Percentiles rank a stretch among this genome's conserved stretches.
These are phyloP conservation scores for Penicillium ucsense DNA, from an alignment of 495 filamentous ascomycete species.

Conservation along the genomic window DNA sequence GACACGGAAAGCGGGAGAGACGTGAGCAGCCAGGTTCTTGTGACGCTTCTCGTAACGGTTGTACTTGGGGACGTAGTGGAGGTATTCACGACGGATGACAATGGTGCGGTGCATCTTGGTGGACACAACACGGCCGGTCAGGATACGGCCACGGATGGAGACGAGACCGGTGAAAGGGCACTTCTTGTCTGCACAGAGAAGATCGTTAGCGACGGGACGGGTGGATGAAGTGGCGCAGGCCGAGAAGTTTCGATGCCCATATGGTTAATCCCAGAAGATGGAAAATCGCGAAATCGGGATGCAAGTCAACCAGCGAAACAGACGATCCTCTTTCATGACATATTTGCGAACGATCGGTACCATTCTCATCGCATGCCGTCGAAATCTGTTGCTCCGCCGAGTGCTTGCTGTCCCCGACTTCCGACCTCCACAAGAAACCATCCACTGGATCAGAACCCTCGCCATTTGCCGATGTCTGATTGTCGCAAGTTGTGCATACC, in stretches of 20 bases:
- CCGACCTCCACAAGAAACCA: conserved; percentile 17
- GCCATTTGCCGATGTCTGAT: conserved; percentile 10
- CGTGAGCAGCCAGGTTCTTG: conserved; percentile 98
- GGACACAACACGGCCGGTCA: conserved; percentile 95
- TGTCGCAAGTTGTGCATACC: conserved; percentile 56
- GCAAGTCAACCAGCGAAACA: neutral
- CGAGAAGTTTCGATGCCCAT: no score
- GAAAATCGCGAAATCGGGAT: neutral
- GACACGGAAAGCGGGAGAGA: conserved; percentile 98
- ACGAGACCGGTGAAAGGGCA: conserved; percentile 98
- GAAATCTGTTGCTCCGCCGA: neutral
- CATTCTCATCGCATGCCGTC: neutral
- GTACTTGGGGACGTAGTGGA: conserved; percentile 99
- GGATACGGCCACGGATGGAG: conserved; percentile 98
- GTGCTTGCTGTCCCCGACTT: conserved; percentile 9
- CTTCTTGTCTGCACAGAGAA: conserved; percentile 81
- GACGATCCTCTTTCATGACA: neutral
- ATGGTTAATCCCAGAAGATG: conserved; percentile 2
- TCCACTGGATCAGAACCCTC: conserved; percentile 10
- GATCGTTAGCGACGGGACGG: conserved; percentile 18
- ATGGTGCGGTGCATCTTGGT: conserved; percentile 99
- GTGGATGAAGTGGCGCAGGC: neutral
- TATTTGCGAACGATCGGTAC: neutral
- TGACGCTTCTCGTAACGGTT: conserved; percentile 99
- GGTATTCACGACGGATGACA: conserved; percentile 99